phyloP scores from a whole-genome alignment of 257 asterid species.

The Verbascum thapsus region DNA sequence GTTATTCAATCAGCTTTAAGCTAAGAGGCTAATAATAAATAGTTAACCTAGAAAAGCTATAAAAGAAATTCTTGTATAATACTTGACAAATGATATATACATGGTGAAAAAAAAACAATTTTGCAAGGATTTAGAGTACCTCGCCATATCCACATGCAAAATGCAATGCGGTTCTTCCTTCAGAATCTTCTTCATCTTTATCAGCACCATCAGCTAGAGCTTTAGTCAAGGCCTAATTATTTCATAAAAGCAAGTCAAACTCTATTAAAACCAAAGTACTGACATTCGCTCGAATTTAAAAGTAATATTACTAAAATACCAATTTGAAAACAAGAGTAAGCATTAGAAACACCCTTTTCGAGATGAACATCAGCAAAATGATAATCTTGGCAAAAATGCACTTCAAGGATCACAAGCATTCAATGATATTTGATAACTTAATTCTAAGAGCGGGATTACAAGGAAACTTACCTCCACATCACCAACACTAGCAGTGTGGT shows the following conservation, averaged over 20 bases:
- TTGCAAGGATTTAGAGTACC: conserved; percentile 43
- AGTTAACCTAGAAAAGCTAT: conserved; percentile 26
- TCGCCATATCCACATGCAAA: conserved; percentile 99
- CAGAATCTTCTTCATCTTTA: conserved; percentile 97
- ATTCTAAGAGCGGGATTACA: too few species aligned
- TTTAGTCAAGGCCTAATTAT: conserved; percentile 69
- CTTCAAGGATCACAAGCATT: too few species aligned
- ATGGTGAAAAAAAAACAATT: background rate
- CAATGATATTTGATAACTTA: too few species aligned
- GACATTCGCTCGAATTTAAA: background rate
- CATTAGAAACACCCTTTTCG: background rate
- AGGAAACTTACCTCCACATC: conserved; percentile 73
- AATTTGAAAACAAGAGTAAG: background rate
- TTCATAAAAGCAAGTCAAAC: conserved; percentile 21
- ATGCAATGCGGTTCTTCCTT: conserved; percentile 99
- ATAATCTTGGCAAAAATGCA: too few species aligned
- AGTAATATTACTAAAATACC: background rate
- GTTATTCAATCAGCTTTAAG: conserved; percentile 25
- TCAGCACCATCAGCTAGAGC: conserved; percentile 89
- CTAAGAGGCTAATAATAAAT: background rate
- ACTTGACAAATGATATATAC: background rate
- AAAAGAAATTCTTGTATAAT: background rate
- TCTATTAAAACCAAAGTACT: background rate
- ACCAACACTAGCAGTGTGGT: conserved; percentile 85
- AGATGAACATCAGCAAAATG: conserved; percentile 7